Base-by-base conservation (phyloP, 305 asterid species). In the Fraxinus sp. region DNA sequence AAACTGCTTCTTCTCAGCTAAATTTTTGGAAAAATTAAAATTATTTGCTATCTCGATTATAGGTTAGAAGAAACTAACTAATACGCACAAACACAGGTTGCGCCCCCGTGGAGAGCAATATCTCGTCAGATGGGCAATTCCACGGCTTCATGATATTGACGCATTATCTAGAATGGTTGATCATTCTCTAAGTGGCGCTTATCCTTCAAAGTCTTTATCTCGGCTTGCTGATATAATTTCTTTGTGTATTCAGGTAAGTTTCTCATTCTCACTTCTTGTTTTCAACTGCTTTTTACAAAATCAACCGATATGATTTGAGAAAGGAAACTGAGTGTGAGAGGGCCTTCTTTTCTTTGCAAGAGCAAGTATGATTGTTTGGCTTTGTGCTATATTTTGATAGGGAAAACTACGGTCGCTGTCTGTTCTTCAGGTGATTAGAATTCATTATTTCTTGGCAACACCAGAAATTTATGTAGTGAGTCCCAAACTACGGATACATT, bases 201-300 rank as follows among this genome's bases (percentile, higher is more conserved):
- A 94, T 88, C 90, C 98, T 2, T 90, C 99, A 0, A 96, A 90
- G 81, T 93, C 99, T n/a, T 68, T 96, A 37, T 96, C 99, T 24
- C 97, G 97, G 10, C 90, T 96, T 59, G 98, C 99, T 36, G 99
- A 96, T 86, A 96, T 96, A 82, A 91, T 96, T 4, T 93, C 98
- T 13, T 77, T 93, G 86, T 94, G 98, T 57, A 89, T 93, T 88
- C 99, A 96, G 97, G 99, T 94, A 4, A 75, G 80, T 74, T 68
- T 66, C 33, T 64, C 80, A 62, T 57, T 64, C 75, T n/a, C 11
- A 22, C 20, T 44, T 59, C 35, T 78, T 32, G 1, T 71, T 18
- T 33, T 59, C 57, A 36, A 9, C 26, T 37, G 30, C 7, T n/a
- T 30, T 39, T 16, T 8, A 5, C n/a, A 64, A 32, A 35, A 66